phyloP scores from a whole-genome alignment of 305 asterid species.

The Fraxinus greggii region DNA sequence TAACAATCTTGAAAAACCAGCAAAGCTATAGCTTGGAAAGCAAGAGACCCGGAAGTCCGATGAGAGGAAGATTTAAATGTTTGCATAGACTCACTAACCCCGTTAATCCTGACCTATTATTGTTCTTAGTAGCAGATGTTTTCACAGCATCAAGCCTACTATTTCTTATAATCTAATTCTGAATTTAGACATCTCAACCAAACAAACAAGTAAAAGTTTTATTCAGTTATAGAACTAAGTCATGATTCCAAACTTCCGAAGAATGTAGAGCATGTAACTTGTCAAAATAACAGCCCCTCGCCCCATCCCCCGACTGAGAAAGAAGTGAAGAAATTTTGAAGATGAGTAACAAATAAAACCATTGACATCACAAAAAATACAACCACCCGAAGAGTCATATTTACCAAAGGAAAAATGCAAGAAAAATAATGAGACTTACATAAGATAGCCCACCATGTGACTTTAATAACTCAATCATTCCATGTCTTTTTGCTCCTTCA shows the following conservation, averaged over 20 bases:
- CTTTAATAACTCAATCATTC: constrained; percentile 71
- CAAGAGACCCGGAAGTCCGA: not conserved
- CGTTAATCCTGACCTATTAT: not conserved
- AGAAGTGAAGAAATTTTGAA: not conserved
- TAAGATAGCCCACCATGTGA: constrained; percentile 80
- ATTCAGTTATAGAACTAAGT: not conserved
- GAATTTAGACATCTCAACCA: not conserved
- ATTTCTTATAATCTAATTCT: not conserved
- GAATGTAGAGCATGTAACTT: not conserved
- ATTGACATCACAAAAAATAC: not conserved
- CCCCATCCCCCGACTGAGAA: not conserved
- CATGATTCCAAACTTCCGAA: not conserved
- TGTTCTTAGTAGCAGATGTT: not conserved
- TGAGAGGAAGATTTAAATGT: not conserved
- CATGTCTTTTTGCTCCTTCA: constrained; percentile 73
- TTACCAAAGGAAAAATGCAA: constrained; percentile 13
- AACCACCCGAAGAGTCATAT: not conserved
- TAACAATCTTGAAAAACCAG: not conserved
- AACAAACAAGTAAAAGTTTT: not conserved
- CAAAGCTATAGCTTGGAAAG: not conserved
- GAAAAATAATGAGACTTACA: constrained; percentile 50
- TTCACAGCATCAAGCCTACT: not conserved
- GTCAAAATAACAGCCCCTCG: not conserved
- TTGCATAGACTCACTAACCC: not conserved
- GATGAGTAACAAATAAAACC: not conserved